Evolutionary conservation across 768 basidiomycete genomes (phyloP).

Genomic region (Boletus subparvulus): DNA sequence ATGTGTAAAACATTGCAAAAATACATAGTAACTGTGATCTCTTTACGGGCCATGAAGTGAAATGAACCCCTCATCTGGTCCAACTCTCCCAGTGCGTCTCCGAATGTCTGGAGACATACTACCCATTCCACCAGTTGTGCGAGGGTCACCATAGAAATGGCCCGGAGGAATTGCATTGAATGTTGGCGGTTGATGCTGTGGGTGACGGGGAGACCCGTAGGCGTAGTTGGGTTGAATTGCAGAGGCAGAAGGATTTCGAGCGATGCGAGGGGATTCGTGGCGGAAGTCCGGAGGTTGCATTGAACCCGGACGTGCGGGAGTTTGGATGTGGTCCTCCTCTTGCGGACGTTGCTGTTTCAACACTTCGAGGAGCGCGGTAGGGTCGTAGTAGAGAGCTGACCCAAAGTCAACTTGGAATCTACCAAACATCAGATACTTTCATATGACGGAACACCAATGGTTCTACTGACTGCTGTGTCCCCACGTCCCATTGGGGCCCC

Average conservation of each 20-base stretch:
- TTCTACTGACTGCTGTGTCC: constrained; percentile 73
- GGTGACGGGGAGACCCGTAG: constrained; percentile 35
- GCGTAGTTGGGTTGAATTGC: constrained; percentile 28
- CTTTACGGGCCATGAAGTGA: constrained; percentile 29
- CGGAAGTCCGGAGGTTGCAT: constrained; percentile 37
- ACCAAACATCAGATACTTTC: not conserved
- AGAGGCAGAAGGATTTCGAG: constrained; percentile 31
- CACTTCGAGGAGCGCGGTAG: constrained; percentile 56
- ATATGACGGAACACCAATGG: not conserved
- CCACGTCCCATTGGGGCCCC: constrained; percentile 86
- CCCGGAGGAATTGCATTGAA: constrained; percentile 38
- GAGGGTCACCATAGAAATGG: constrained; percentile 43
- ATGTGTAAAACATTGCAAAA: not conserved
- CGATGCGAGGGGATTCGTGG: constrained; percentile 35
- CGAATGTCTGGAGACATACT: constrained; percentile 37
- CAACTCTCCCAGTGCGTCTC: constrained; percentile 30
- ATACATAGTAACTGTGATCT: constrained; percentile 10
- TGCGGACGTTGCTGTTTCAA: constrained; percentile 38
- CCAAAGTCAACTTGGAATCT: constrained; percentile 77
- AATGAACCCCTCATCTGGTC: constrained; percentile 35
- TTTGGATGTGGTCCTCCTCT: constrained; percentile 28
- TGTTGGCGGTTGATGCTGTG: constrained; percentile 25
- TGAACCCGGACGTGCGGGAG: constrained; percentile 20
- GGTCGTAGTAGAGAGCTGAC: constrained; percentile 73
- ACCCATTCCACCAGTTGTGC: constrained; percentile 33